These are phyloP conservation scores for Colletotrichum sublineola DNA, from an alignment of 2,329 filamentous ascomycete genomes.

Conservation along the genomic window DNA sequence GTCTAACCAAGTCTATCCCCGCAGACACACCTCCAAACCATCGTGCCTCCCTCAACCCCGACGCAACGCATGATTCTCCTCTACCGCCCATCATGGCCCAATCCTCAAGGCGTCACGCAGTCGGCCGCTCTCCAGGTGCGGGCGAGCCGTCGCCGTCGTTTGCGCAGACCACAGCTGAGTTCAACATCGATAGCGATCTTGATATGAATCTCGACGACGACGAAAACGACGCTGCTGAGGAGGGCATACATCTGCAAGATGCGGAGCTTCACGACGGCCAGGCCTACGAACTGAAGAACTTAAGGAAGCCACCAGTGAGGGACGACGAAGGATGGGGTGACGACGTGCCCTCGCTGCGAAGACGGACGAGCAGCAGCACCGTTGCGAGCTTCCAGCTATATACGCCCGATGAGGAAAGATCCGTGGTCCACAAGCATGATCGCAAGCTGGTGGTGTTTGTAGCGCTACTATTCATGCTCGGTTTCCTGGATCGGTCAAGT, in stretches of 20 bases:
- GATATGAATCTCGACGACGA: constrained; percentile 45
- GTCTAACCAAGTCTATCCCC: neutral
- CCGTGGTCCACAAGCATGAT: constrained; percentile 82
- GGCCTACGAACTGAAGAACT: constrained; percentile 50
- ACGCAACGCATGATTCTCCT: constrained; percentile 11
- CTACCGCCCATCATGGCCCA: constrained; percentile 23
- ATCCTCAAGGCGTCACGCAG: constrained; percentile 12
- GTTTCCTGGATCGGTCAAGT: constrained; percentile 90
- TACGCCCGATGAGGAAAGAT: constrained; percentile 77
- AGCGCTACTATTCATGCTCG: constrained; percentile 84
- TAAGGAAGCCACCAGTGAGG: constrained; percentile 25
- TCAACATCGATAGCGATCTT: constrained; percentile 53
- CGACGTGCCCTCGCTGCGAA: constrained; percentile 46
- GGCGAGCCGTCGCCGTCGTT: constrained; percentile 52
- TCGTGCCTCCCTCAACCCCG: neutral
- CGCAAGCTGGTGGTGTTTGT: constrained; percentile 83
- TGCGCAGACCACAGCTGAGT: constrained; percentile 56
- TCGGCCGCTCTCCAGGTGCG: constrained; percentile 16
- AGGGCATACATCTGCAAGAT: constrained; percentile 46
- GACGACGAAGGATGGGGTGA: constrained; percentile 50
- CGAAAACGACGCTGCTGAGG: constrained; percentile 44
- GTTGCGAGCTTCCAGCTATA: constrained; percentile 58
- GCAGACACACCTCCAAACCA: neutral
- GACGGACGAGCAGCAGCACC: constrained; percentile 50
- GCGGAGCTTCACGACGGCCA: constrained; percentile 49